Conservation (phyloP, 768 basidiomycete genomes). For the Cubamyces lactineus region DNA sequence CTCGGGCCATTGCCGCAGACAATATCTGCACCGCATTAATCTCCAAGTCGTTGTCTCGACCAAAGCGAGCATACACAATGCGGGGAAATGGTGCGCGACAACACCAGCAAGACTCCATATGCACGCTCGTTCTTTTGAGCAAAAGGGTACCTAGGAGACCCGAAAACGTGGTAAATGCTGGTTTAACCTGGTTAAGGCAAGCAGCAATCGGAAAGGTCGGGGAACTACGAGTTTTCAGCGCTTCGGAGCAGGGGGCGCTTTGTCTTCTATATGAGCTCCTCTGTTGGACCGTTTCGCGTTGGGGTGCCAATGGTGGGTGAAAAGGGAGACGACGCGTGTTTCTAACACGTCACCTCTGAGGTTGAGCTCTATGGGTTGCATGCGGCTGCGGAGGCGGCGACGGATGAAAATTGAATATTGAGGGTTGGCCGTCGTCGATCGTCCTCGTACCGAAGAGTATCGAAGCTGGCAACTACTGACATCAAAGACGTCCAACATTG, state of each 20-base stretch:
- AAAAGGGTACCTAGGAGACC: too few relatives aligned
- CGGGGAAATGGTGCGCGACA: background rate
- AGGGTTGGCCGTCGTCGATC: background rate
- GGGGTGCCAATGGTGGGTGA: too few relatives aligned
- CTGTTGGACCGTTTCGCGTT: too few relatives aligned
- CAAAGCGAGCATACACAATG: background rate
- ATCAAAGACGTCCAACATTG: too few relatives aligned
- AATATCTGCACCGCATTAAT: background rate
- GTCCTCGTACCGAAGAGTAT: constrained; percentile 5
- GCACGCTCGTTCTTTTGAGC: too few relatives aligned
- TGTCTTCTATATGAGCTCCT: too few relatives aligned
- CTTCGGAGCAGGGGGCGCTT: too few relatives aligned
- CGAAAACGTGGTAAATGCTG: too few relatives aligned
- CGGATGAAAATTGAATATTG: background rate
- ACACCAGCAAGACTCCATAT: background rate
- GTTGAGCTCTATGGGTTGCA: background rate
- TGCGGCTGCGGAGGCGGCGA: background rate
- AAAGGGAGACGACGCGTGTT: background rate
- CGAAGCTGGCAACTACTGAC: too few relatives aligned
- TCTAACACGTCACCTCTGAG: background rate
- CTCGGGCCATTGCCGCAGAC: too few relatives aligned
- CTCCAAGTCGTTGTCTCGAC: background rate
- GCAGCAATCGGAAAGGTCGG: background rate
- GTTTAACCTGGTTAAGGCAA: background rate
- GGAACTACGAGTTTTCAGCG: background rate